Evolutionary conservation across 176 grass and related monocot genomes (phyloP), one percentile per base, ranked within the genome.

Genomic region (Eragrostis nindensis): DNA sequence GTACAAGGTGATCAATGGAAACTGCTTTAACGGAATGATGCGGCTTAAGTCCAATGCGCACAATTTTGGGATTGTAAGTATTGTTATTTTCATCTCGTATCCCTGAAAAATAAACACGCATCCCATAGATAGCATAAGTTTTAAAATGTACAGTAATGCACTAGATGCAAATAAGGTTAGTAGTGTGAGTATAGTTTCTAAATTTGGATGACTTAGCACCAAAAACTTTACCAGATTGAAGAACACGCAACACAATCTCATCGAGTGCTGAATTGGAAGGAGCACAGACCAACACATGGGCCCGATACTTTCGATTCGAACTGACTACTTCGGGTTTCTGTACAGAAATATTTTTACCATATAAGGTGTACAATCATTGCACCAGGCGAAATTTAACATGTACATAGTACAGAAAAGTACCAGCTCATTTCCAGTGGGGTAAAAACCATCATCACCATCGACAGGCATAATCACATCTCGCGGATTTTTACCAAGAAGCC

Each of bases 211-310:
- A 49, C 32, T 69, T 74, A 43, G 52, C 18, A 75, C 53, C 11
- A 17, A 89, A 82, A 71, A 69, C n/a, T 76, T 75, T 71, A 94
- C 95, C 95, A 89, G 92, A 70, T 44, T 82, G 84, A 85, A 98
- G 84, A 85, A 98, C 90, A 69, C 95, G 92, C 48, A 94, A 81
- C 29, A 98, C 95, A 67, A 98, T 94, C 83, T 94, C 95, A 91
- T 98, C 95, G 71, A 98, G 95, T 73, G 95, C 95, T 73, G 95
- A 93, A 74, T 94, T 94, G 47, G 95, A 98, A 74, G 95, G 95
- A 86, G 92, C 95, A 81, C 95, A 98, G 74, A 98, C 95, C 87
- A 98, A 93, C 46, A 94, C 92, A 73, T 91, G 95, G 32, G 92
- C 95, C 71, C 95, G 87, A 85, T 98, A 94, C 67, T 98, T 98